These are phyloP conservation scores for Dictyophora rubrovolvata DNA, from an alignment of 768 basidiomycete genomes.

Conservation along the genomic window DNA sequence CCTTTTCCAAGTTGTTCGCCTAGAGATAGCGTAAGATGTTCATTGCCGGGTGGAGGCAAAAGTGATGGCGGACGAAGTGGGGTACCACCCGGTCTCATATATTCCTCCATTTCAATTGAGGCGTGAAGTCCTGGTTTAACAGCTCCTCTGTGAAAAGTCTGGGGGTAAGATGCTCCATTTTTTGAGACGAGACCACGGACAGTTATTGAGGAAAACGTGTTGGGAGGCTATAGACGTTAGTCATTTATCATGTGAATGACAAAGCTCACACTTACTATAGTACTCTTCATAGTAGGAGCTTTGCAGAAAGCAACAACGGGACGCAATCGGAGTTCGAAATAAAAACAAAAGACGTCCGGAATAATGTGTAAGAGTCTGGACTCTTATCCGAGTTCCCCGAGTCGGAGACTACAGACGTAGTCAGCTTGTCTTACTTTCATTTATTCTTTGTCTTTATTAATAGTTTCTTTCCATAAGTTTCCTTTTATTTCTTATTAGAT, in stretches of 20 bases:
- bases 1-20: background rate
- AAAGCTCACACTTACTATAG: background rate
- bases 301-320: too few relatives aligned
- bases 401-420: too few relatives aligned
- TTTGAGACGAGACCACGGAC: background rate
- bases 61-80: background rate
- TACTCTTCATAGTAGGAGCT: too few relatives aligned
- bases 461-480: too few relatives aligned
- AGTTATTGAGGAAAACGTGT: background rate
- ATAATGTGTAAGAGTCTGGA: too few relatives aligned
- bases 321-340: too few relatives aligned
- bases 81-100: background rate
- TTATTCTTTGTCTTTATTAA: too few relatives aligned
- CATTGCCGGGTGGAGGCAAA: background rate
- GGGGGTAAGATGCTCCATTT: background rate
- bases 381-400: too few relatives aligned
- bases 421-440: too few relatives aligned
- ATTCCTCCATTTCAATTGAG: background rate
- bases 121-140: background rate
- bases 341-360: too few relatives aligned
- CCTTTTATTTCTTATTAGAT: too few relatives aligned
- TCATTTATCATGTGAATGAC: background rate
- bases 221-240: background rate
- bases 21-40: background rate
- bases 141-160: background rate